Percentiles rank a stretch among this genome's conserved stretches.
Evolutionary conservation across 352 stramenopile species (phyloP).

Genomic region (Phytophthora agathidicida): DNA sequence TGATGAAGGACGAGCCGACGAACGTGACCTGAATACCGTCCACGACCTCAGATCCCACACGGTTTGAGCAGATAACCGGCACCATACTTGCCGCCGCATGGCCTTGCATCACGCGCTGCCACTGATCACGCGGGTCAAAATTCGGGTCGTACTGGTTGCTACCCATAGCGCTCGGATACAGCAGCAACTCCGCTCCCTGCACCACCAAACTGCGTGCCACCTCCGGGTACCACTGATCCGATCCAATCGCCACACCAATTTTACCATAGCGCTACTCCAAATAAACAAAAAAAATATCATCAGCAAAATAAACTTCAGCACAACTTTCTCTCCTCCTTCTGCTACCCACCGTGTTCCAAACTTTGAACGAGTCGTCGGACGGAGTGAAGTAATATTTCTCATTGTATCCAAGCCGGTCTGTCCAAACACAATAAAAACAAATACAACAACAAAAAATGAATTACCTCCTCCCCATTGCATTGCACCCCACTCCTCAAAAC

Average conservation of each 20-base stretch:
- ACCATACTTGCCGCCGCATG: constrained; percentile 91
- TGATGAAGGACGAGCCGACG: constrained; percentile 93
- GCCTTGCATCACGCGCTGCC: constrained; percentile 93
- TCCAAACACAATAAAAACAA: background rate
- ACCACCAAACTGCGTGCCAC: constrained; percentile 87
- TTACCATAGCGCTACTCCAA: constrained; percentile 87
- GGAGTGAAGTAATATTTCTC: constrained; percentile 95
- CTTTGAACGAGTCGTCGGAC: constrained; percentile 88
- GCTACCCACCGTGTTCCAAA: constrained; percentile 83
- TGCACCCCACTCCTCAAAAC: background rate
- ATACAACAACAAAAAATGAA: background rate
- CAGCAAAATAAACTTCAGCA: too few relatives aligned
- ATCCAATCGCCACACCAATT: constrained; percentile 91
- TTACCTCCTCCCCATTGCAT: background rate
- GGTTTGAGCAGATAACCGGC: constrained; percentile 91
- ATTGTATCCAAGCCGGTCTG: constrained; percentile 90
- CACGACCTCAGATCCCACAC: constrained; percentile 83
- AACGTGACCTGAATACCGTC: constrained; percentile 90
- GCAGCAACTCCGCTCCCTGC: constrained; percentile 87
- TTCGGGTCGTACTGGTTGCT: constrained; percentile 89
- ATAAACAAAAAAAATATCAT: constrained; percentile 1
- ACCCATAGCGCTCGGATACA: constrained; percentile 84
- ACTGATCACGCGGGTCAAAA: constrained; percentile 90
- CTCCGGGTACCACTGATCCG: constrained; percentile 94
- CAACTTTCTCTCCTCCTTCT: background rate